Conservation (phyloP, 352 stramenopile species). For the Achlya hypogyna region DNA sequence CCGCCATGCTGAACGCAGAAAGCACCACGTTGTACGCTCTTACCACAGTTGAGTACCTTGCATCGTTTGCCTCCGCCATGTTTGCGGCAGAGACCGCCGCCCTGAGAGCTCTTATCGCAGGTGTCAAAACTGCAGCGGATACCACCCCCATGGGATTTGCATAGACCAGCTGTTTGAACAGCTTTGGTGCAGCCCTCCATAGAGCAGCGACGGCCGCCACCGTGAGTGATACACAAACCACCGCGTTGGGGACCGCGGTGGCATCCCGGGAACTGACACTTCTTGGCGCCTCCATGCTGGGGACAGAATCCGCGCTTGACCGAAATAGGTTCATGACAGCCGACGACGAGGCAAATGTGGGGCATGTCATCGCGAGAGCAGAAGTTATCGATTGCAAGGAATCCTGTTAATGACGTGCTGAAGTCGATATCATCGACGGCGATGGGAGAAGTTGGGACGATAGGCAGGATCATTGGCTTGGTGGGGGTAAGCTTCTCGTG, state of each 20-base stretch:
- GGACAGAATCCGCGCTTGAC: conserved; percentile 15
- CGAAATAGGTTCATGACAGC: conserved; percentile 22
- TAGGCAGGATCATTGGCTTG: not conserved
- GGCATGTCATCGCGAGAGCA: not conserved
- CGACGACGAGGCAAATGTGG: not conserved
- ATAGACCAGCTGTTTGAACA: not conserved
- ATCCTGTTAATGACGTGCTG: not conserved
- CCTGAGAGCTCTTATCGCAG: conserved; percentile 74
- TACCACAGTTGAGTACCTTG: not conserved
- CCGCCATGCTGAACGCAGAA: conserved; percentile 9
- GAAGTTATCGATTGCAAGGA: not conserved
- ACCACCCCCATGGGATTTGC: conserved; percentile 61
- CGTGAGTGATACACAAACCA: conserved; percentile 17
- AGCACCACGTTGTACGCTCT: not conserved
- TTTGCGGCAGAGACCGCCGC: conserved; percentile 46
- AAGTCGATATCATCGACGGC: not conserved
- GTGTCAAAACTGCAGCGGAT: conserved; percentile 69
- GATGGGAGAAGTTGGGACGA: not conserved
- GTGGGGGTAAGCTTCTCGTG: not conserved
- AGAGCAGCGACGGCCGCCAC: conserved; percentile 11
- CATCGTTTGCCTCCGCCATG: conserved; percentile 33
- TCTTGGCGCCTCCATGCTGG: conserved; percentile 4
- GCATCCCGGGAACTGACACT: not conserved
- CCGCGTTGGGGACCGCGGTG: conserved; percentile 6
- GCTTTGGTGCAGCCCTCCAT: conserved; percentile 17